Evolutionary conservation across 2,329 filamentous ascomycete genomes (phyloP).

Genomic region (Sporothrix pseudoabietina): DNA sequence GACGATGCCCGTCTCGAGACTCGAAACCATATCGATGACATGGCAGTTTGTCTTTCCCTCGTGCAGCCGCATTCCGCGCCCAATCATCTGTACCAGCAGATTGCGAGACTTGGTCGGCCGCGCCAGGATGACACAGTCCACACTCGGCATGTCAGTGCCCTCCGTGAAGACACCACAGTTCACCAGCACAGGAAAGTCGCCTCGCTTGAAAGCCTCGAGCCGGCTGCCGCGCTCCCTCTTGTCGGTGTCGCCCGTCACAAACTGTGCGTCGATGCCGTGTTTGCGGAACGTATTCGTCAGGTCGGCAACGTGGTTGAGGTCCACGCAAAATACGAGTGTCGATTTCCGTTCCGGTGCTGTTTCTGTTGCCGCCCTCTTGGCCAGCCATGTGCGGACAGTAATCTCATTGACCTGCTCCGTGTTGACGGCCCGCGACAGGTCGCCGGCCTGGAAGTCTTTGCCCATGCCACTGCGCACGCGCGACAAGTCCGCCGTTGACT

Average conservation of each 20-base stretch:
- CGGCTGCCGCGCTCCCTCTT: conserved; percentile 67
- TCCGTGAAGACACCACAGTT: conserved; percentile 98
- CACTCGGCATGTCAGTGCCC: conserved; percentile 95
- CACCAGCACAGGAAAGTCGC: conserved; percentile 81
- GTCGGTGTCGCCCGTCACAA: conserved; percentile 80
- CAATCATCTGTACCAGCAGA: conserved; percentile 95
- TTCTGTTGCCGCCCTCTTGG: conserved; percentile 58
- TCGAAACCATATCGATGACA: conserved; percentile 93
- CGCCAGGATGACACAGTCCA: conserved; percentile 88
- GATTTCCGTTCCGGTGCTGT: conserved; percentile 59
- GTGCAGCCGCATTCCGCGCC: conserved; percentile 83
- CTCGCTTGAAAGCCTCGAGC: conserved; percentile 73
- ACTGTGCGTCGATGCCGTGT: conserved; percentile 77
- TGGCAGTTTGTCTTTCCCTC: conserved; percentile 85
- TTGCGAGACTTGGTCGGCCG: conserved; percentile 92
- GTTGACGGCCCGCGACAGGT: conserved; percentile 83
- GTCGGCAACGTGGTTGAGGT: conserved; percentile 76
- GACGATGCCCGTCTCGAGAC: conserved; percentile 78
- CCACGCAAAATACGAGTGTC: conserved; percentile 92
- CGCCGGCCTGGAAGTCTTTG: conserved; percentile 77
- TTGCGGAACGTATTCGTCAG: conserved; percentile 76
- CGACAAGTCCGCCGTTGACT: conserved; percentile 77
- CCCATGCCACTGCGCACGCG: conserved; percentile 63
- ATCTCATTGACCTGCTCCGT: conserved; percentile 79
- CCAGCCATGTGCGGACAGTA: conserved; percentile 82